Conservation (phyloP, 768 basidiomycete species). For the Tylopilus sp. region DNA sequence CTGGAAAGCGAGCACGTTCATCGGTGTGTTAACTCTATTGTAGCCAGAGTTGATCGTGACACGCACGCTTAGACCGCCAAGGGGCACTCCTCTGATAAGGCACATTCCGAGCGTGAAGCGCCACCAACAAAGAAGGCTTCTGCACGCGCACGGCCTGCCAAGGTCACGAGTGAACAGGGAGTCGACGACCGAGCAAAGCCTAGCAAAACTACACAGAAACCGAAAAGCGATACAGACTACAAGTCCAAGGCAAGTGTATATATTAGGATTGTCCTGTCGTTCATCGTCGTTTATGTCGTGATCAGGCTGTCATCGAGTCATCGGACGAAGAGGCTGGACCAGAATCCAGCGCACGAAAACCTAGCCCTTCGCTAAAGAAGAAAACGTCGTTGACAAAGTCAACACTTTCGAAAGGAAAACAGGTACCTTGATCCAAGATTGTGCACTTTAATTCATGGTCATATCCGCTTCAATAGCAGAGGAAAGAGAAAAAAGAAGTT, state of each 20-base stretch:
- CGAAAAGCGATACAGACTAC: slow-evolving; percentile 18
- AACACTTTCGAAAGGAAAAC: too few species aligned
- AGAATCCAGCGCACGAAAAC: slow-evolving; percentile 1
- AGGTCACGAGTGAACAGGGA: background rate
- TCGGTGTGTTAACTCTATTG: slow-evolving; percentile 7
- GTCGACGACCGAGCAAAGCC: slow-evolving; percentile 11
- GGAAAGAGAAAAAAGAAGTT: too few species aligned
- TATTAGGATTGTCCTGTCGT: background rate
- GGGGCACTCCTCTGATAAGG: background rate
- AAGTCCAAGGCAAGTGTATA: slow-evolving; percentile 28
- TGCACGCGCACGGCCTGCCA: slow-evolving; percentile 9
- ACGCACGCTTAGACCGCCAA: background rate
- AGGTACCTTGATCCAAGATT: too few species aligned
- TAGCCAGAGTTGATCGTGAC: background rate
- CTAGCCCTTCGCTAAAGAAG: slow-evolving; percentile 6
- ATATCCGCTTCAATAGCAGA: too few species aligned
- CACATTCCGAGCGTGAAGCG: slow-evolving; percentile 1
- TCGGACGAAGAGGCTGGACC: slow-evolving; percentile 25
- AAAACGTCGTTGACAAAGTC: too few species aligned
- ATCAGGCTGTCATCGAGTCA: slow-evolving; percentile 27
- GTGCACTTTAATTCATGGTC: too few species aligned
- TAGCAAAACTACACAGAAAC: slow-evolving; percentile 11
- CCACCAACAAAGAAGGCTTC: slow-evolving; percentile 10
- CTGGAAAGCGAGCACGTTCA: slow-evolving; percentile 8
- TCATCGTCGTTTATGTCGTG: background rate